Evolutionary conservation across 768 basidiomycete species (phyloP), one percentile per base, ranked within the genome.

Genomic region (Macrolepiota albuminosa): DNA sequence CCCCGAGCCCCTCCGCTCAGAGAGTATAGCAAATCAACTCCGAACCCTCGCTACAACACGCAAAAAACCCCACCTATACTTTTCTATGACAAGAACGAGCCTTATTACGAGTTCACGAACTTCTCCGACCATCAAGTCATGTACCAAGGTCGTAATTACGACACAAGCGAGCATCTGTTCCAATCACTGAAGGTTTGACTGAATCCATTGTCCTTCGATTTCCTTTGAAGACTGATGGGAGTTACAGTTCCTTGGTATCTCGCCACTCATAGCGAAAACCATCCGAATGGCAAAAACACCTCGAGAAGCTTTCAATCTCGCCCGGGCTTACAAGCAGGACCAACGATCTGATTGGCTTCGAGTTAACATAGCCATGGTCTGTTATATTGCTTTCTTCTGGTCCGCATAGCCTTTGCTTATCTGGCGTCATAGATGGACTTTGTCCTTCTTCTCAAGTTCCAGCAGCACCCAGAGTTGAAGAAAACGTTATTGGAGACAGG

Each of bases 91-190:
- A 88, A 82, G 67, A 70, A 79, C 18, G 73, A 80, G 29, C 84
- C 86, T 9, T 76, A 87, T 67, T 87, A 88, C 62, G 86, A 84
- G 18, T 88, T 89, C 66, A 87, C 87, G 42, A 88, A 88, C 69
- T 89, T 89, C 69, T 89, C 89, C 6, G 67, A 82, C 0, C 87
- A 89, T 66, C 75, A 82, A 40, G 78, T 91, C 10, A 63, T 72
- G 6, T 85, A 86, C 66, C 75, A 81, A 31, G 83, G 82, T 26
- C 84, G 84, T 66, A 73, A 68, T 52, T 91, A 89, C 66, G 86
- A 86, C 3, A 91, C 88, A 1, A 86, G 86, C 66, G 89, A 89
- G 69, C 89, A 90, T 69, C 75, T 90, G 11, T 90, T 88, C 67
- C 88, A 90, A 63, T 83, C 88, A 4, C 80, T 89, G 73, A 89